Conservation (phyloP, 2,329 filamentous ascomycete species). For the Fusarium miscanthi region DNA sequence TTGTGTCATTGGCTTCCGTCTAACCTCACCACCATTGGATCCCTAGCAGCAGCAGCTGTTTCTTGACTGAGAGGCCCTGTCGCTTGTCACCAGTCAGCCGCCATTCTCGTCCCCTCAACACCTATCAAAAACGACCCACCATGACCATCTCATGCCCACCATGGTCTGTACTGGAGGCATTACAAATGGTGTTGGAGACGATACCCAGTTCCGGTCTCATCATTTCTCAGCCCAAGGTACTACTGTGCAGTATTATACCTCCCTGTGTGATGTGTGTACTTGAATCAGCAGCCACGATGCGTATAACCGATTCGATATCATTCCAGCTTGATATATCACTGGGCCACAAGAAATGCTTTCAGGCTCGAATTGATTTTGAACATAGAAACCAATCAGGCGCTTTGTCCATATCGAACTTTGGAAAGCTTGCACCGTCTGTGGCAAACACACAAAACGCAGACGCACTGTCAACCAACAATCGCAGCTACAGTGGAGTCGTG, state of each 20-base stretch:
- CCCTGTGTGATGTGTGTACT: background rate
- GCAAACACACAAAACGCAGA: conserved; percentile 23
- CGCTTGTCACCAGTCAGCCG: conserved; percentile 14
- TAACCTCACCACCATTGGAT: conserved; percentile 17
- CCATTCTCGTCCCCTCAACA: conserved; percentile 19
- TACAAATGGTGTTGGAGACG: conserved; percentile 33
- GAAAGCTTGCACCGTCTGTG: conserved; percentile 26
- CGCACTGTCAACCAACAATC: conserved; percentile 6
- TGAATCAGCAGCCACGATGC: background rate
- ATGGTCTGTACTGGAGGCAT: conserved; percentile 15
- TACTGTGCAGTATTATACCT: background rate
- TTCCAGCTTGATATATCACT: background rate
- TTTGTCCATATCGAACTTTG: conserved; percentile 15
- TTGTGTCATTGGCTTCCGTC: conserved; percentile 28
- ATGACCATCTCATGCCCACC: conserved; percentile 20
- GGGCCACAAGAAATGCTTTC: background rate
- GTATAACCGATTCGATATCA: conserved; percentile 1
- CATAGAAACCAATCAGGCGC: conserved; percentile 27
- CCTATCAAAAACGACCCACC: conserved; percentile 31
- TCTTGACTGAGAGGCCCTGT: conserved; percentile 9
- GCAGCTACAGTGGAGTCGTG: conserved; percentile 18
- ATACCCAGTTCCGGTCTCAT: conserved; percentile 21
- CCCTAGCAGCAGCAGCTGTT: conserved; percentile 9
- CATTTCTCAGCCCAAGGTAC: conserved; percentile 6
- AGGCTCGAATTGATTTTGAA: conserved; percentile 3